These are phyloP conservation scores for Pilaira anomala DNA, from an alignment of 192 early-diverging fungal genomes.

Conservation along the genomic window DNA sequence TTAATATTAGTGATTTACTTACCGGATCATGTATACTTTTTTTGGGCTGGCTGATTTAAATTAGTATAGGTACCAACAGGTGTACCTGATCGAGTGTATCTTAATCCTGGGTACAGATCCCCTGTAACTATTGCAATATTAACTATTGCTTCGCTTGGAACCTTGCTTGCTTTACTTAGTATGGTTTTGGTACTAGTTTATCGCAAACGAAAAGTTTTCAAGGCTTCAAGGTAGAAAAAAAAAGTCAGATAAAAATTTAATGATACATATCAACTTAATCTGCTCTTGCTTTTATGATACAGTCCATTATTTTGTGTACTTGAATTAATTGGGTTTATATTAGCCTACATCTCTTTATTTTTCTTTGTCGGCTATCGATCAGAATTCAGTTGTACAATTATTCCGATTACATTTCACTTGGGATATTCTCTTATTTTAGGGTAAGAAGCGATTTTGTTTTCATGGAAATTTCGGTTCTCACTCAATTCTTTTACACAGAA, in stretches of 20 bases:
- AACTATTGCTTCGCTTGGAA: conserved; percentile 28
- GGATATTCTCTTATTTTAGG: conserved; percentile 36
- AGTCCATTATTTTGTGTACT: conserved; percentile 50
- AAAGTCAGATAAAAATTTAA: neutral
- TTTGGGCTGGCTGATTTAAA: neutral
- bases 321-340: conserved; percentile 45
- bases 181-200: conserved; percentile 38
- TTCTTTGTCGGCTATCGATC: conserved; percentile 35
- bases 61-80: conserved; percentile 34
- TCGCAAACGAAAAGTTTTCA: conserved; percentile 38
- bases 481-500: conserved; percentile 26
- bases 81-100: conserved; percentile 24
- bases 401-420: conserved; percentile 41
- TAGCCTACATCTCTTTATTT: conserved; percentile 35
- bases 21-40: neutral
- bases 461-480: no score
- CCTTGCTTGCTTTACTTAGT: conserved; percentile 35
- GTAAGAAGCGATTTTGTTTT: neutral
- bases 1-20: neutral
- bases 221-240: conserved; percentile 42
- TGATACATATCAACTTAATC: no score
- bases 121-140: conserved; percentile 34
- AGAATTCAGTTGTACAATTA: conserved; percentile 27
- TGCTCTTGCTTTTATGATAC: neutral
- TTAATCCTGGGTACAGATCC: conserved; percentile 43